Conservation (phyloP, 106 monocot genomes). For the Alisma plantagoaquatica region DNA sequence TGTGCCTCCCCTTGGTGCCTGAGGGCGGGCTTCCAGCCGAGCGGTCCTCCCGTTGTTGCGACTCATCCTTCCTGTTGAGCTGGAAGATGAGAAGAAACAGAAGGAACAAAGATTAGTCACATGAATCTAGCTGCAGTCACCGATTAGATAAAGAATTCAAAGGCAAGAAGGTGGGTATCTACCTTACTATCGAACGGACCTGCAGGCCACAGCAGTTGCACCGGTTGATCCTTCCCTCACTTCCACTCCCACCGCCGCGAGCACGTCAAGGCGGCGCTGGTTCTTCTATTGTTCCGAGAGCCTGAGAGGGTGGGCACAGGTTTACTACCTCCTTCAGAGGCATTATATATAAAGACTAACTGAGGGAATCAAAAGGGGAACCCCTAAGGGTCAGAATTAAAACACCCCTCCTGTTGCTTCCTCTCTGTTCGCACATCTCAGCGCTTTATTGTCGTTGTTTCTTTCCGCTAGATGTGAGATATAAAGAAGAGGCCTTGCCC, state of each 20-base stretch:
- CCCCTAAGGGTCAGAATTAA: conserved; percentile 15
- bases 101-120: background rate
- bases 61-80: conserved; percentile 34
- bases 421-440: too few relatives aligned
- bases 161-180: background rate
- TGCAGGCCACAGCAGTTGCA: too few relatives aligned
- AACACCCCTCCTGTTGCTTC: conserved; percentile 3
- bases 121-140: too few relatives aligned
- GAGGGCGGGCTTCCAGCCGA: conserved; percentile 50
- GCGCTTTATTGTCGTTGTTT: conserved; percentile 8
- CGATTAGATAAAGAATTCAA: background rate
- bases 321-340: conserved; percentile 5
- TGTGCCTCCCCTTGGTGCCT: conserved; percentile 28
- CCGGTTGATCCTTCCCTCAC: too few relatives aligned
- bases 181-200: background rate
- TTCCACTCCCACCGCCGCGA: too few relatives aligned
- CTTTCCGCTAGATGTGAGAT: too few relatives aligned
- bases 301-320: conserved; percentile 11
- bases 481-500: too few relatives aligned
- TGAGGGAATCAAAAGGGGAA: conserved; percentile 6
- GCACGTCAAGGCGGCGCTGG: too few relatives aligned
- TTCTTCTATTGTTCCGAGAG: background rate
- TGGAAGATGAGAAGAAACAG: background rate
- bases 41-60: conserved; percentile 50
- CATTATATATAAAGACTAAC: conserved; percentile 56